Conservation (phyloP, 768 basidiomycete species). For the Suillus discolor region DNA sequence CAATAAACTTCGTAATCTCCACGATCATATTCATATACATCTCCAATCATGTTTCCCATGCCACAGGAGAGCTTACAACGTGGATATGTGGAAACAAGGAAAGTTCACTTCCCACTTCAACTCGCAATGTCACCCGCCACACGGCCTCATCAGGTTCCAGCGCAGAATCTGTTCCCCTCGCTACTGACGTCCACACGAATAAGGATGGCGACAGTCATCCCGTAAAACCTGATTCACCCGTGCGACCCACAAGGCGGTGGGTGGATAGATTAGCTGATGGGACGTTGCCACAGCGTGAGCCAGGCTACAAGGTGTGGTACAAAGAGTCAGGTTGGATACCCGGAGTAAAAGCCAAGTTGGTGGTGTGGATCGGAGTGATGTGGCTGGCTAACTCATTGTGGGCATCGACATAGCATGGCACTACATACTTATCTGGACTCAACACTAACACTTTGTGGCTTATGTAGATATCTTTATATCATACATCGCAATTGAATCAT, state of each 20-base stretch:
- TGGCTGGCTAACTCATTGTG: constrained; percentile 71
- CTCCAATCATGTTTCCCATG: constrained; percentile 73
- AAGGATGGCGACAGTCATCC: constrained; percentile 32
- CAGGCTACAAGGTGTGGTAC: constrained; percentile 35
- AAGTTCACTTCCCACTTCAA: constrained; percentile 24
- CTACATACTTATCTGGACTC: constrained; percentile 2
- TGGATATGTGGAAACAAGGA: constrained; percentile 49
- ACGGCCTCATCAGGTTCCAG: not conserved
- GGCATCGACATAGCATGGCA: constrained; percentile 27
- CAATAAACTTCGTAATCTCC: constrained; percentile 78
- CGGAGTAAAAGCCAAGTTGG: constrained; percentile 46
- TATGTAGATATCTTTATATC: not conserved
- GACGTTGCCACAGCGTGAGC: constrained; percentile 20
- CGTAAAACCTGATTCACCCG: constrained; percentile 42
- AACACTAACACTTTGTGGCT: not conserved
- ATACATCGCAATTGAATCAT: not conserved
- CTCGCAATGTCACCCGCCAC: constrained; percentile 15
- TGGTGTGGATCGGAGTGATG: constrained; percentile 47
- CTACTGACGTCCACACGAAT: constrained; percentile 2
- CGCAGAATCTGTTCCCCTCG: constrained; percentile 18
- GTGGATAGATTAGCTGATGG: constrained; percentile 50
- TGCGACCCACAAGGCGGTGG: constrained; percentile 45
- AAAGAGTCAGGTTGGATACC: constrained; percentile 33
- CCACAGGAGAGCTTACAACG: constrained; percentile 71
- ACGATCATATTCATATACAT: constrained; percentile 81